phyloP scores from a whole-genome alignment of 305 asterid species.

The Lippia alba region DNA sequence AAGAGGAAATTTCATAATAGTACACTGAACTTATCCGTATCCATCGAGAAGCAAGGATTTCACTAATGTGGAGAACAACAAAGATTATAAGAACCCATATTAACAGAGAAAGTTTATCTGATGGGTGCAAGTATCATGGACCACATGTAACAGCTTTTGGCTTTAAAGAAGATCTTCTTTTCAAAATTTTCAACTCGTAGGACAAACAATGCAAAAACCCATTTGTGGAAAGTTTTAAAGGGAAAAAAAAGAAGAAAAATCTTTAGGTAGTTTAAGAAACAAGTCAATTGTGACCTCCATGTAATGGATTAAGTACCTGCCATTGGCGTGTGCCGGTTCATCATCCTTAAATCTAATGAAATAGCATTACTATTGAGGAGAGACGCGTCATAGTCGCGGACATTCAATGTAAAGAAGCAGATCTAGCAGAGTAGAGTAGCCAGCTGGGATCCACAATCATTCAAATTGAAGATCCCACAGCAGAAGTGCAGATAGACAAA shows the following conservation, averaged over 20 bases:
- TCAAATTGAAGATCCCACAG: constrained; percentile 90
- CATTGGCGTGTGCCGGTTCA: constrained; percentile 59
- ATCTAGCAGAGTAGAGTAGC: constrained; percentile 75
- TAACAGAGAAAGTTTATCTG: background rate
- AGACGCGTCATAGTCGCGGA: constrained; percentile 66
- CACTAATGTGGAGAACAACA: background rate
- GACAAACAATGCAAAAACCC: background rate
- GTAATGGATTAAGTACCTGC: constrained; percentile 64
- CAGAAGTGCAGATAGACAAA: constrained; percentile 88
- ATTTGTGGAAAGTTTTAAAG: background rate
- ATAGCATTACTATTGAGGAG: constrained; percentile 67
- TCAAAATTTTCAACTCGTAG: background rate
- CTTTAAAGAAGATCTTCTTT: background rate
- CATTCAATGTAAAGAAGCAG: constrained; percentile 67
- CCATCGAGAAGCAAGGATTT: background rate
- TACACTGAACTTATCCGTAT: background rate
- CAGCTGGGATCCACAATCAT: constrained; percentile 86
- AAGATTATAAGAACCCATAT: background rate
- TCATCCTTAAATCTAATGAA: constrained; percentile 59
- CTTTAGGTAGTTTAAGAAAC: constrained; percentile 31
- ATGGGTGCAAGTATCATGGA: background rate
- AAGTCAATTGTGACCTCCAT: constrained; percentile 40
- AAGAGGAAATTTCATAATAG: background rate
- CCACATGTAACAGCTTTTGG: background rate
- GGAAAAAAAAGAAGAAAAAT: background rate